Conservation (phyloP, 2,329 filamentous ascomycete genomes). For the Rhynchosporium graminicola region DNA sequence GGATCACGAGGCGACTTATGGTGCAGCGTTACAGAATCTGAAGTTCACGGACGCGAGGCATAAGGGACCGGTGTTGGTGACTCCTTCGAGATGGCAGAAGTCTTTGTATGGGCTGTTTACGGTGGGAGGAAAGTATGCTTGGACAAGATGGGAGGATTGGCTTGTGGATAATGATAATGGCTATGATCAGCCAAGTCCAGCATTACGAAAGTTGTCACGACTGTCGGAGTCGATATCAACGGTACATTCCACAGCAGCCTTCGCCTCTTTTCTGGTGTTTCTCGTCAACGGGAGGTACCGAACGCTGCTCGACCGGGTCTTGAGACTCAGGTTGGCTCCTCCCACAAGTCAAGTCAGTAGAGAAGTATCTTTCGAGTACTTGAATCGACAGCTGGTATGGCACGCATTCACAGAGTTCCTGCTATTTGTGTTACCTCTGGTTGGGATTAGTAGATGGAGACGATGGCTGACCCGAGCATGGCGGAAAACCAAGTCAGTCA, state of each 20-base stretch:
- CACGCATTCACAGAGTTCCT: conserved; percentile 99
- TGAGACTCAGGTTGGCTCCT: conserved; percentile 82
- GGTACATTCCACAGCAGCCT: conserved; percentile 77
- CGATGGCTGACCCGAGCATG: conserved; percentile 86
- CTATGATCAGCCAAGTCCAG: conserved; percentile 61
- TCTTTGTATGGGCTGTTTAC: conserved; percentile 80
- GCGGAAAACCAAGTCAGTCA: conserved; percentile 72
- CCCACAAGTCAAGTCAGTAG: conserved; percentile 82
- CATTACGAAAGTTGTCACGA: conserved; percentile 60
- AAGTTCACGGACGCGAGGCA: conserved; percentile 83
- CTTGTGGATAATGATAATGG: conserved; percentile 75
- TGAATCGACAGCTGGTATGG: conserved; percentile 97
- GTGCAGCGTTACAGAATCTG: conserved; percentile 87
- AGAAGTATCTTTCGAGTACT: conserved; percentile 95
- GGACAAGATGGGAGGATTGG: conserved; percentile 91
- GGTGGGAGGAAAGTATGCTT: conserved; percentile 84
- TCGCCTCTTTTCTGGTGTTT: conserved; percentile 86
- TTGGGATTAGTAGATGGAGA: conserved; percentile 91
- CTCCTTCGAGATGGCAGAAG: conserved; percentile 83
- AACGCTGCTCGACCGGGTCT: conserved; percentile 81
- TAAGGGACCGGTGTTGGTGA: conserved; percentile 59
- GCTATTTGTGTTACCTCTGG: conserved; percentile 94
- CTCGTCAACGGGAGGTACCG: conserved; percentile 88
- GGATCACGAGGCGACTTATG: conserved; percentile 95
- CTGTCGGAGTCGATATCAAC: conserved; percentile 71